Percentiles rank a stretch among this genome's conserved stretches.
phyloP scores from a whole-genome alignment of 805 yeast genomes.

The Lipomyces sp. region DNA sequence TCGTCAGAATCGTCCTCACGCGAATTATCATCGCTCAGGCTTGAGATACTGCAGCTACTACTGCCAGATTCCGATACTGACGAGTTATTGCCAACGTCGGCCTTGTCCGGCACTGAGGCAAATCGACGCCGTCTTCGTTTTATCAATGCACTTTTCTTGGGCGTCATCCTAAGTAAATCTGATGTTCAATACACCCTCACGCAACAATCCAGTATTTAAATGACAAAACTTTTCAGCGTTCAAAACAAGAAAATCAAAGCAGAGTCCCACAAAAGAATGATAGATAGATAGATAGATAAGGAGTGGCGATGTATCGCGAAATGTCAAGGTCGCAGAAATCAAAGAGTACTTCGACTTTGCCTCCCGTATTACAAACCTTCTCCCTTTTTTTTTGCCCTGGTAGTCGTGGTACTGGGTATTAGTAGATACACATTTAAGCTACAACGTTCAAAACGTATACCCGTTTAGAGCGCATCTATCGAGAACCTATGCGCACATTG shows the following conservation, averaged over 20 bases:
- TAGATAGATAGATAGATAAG: background rate
- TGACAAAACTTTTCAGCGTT: background rate
- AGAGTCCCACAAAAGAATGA: background rate
- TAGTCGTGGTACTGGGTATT: background rate
- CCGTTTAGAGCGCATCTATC: background rate
- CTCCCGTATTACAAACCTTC: background rate
- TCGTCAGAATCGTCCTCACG: background rate
- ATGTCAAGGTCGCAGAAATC: background rate
- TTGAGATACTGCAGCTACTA: background rate
- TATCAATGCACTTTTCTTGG: background rate
- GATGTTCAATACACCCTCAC: background rate
- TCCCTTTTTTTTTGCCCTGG: background rate
- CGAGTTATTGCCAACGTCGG: slow-evolving; percentile 2
- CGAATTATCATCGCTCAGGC: background rate
- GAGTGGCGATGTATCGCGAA: background rate
- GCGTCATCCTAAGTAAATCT: background rate
- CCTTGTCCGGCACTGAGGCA: background rate
- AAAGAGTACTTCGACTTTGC: background rate
- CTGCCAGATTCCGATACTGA: background rate
- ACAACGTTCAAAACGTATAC: background rate
- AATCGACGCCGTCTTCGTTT: background rate
- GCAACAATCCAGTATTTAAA: background rate
- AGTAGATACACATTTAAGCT: background rate
- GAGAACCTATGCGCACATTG: background rate
- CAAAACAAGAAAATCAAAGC: background rate